A percentile compares a stretch with the other conserved stretches of the same genome.
phyloP scores from a whole-genome alignment of 352 stramenopile species.

The Pythium chondricola region DNA sequence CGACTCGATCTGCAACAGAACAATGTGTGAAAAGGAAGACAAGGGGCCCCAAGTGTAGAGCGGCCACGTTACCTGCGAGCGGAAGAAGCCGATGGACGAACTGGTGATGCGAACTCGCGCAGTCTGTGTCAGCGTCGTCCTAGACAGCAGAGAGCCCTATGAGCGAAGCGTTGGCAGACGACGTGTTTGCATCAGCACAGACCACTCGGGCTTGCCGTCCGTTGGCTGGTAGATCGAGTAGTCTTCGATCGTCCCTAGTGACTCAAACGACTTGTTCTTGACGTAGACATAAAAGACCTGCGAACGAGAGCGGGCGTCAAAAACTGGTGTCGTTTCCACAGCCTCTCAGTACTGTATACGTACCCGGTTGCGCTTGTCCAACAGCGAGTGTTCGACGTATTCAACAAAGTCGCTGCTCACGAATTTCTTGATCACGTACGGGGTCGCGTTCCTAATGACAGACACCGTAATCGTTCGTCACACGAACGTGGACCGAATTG shows the following conservation, averaged over 20 bases:
- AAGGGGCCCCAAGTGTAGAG: no score
- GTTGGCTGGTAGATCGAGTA: slow-evolving; percentile 51
- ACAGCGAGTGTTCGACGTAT: slow-evolving; percentile 68
- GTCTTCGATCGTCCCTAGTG: slow-evolving; percentile 65
- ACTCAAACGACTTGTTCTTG: slow-evolving; percentile 65
- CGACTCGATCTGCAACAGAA: slow-evolving; percentile 43
- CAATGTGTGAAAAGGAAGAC: not conserved
- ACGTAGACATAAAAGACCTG: slow-evolving; percentile 79
- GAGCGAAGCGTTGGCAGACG: not conserved
- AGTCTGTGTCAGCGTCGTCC: slow-evolving; percentile 63
- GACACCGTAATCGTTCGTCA: slow-evolving; percentile 1
- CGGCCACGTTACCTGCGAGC: slow-evolving; percentile 35
- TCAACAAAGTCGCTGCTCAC: slow-evolving; percentile 62
- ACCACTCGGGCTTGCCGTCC: slow-evolving; percentile 38
- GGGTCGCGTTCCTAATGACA: slow-evolving; percentile 48
- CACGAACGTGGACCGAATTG: no score
- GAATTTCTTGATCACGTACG: slow-evolving; percentile 77
- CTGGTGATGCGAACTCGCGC: slow-evolving; percentile 66
- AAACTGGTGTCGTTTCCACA: not conserved
- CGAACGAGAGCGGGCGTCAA: not conserved
- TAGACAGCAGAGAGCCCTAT: slow-evolving; percentile 11
- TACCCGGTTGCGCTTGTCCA: slow-evolving; percentile 70
- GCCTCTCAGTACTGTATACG: no score
- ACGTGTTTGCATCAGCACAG: not conserved
- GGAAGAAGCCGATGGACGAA: slow-evolving; percentile 68